These are phyloP conservation scores for Leucosporidium creatinivorum DNA, from an alignment of 768 basidiomycete species.

Conservation along the genomic window DNA sequence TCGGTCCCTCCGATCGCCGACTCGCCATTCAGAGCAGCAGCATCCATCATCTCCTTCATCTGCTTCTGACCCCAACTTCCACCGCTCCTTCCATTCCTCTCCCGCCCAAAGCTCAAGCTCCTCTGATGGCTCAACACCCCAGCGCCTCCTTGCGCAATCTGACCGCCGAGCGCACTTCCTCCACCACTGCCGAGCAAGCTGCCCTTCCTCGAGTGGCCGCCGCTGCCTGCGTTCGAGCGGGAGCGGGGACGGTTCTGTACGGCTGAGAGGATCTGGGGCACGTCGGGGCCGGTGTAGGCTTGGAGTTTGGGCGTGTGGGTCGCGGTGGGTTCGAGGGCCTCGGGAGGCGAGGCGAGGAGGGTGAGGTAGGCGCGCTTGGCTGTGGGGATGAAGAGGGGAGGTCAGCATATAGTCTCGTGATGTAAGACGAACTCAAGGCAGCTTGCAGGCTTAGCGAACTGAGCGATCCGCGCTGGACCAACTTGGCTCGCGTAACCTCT, in stretches of 20 bases:
- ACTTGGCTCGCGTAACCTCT: too few species aligned
- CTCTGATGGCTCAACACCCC: background rate
- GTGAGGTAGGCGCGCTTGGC: constrained; percentile 93
- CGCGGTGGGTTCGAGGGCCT: constrained; percentile 11
- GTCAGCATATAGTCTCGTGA: background rate
- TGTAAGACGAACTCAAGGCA: too few species aligned
- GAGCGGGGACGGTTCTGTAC: constrained; percentile 40
- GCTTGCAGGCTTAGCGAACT: too few species aligned
- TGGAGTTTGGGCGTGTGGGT: constrained; percentile 48
- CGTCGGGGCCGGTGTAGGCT: constrained; percentile 93
- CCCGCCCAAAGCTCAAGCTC: background rate
- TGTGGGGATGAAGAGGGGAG: constrained; percentile 40
- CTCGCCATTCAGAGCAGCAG: background rate
- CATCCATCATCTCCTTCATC: constrained; percentile 2
- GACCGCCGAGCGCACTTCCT: background rate
- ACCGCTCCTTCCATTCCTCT: background rate
- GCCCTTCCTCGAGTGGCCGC: constrained; percentile 10
- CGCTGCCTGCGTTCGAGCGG: background rate
- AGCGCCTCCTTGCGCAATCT: background rate
- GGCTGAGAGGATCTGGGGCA: constrained; percentile 52
- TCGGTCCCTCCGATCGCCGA: background rate
- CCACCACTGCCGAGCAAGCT: constrained; percentile 12
- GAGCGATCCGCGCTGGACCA: too few species aligned
- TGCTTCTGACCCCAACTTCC: background rate
- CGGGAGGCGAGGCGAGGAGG: constrained; percentile 72